Conservation (phyloP, 192 early-diverging fungal genomes). For the Linderina pennispora region DNA sequence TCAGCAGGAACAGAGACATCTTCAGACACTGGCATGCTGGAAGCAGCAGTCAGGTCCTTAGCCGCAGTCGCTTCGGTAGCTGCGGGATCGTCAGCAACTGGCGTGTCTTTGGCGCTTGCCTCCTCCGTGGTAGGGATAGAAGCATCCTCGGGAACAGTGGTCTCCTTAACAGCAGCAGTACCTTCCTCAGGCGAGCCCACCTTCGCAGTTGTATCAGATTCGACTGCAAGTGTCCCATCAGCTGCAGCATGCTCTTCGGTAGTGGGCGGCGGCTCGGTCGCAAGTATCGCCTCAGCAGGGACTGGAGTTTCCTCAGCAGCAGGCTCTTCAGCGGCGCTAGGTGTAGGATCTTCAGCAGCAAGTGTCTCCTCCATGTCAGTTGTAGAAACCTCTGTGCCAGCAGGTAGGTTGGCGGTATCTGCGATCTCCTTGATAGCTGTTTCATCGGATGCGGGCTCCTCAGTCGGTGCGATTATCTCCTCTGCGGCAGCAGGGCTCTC, state of each 20-base stretch:
- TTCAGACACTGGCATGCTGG: too few relatives aligned
- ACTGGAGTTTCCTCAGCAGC: too few relatives aligned
- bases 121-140: too few relatives aligned
- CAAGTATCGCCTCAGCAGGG: too few relatives aligned
- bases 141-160: neutral
- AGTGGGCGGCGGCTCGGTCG: too few relatives aligned
- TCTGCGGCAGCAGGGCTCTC: too few relatives aligned
- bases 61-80: neutral
- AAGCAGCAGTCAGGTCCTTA: too few relatives aligned
- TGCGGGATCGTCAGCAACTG: neutral
- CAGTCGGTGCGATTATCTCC: neutral
- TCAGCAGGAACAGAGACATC: neutral
- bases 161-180: neutral
- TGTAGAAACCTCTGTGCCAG: too few relatives aligned
- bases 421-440: neutral
- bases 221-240: neutral
- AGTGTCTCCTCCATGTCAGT: too few relatives aligned
- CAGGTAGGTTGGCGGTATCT: neutral
- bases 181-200: neutral
- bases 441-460: neutral
- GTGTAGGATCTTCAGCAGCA: too few relatives aligned
- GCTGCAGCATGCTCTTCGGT: neutral
- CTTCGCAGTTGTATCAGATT: neutral
- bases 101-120: neutral
- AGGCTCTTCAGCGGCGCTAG: neutral